phyloP scores from a whole-genome alignment of 345 rosid genomes.

The Sisymbrium altissimum region DNA sequence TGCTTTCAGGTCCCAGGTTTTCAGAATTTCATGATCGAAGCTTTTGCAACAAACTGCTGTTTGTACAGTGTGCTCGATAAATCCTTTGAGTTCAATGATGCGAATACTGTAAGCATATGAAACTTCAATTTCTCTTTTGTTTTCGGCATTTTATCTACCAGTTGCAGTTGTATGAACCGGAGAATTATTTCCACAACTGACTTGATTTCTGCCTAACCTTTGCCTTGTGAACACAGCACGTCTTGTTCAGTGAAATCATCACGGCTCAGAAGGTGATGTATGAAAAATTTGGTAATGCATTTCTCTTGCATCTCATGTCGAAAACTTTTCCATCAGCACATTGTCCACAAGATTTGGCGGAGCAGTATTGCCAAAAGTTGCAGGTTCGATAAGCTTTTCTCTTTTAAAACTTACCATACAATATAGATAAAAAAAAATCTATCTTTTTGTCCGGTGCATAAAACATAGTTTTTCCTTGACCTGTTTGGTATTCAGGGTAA shows the following conservation, averaged over 20 bases:
- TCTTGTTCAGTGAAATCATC: slow-evolving; percentile 82
- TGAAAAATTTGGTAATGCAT: slow-evolving; percentile 80
- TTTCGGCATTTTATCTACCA: neutral
- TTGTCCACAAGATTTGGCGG: slow-evolving; percentile 68
- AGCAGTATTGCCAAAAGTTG: slow-evolving; percentile 83
- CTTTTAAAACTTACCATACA: neutral
- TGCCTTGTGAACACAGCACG: slow-evolving; percentile 51
- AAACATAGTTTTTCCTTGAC: neutral
- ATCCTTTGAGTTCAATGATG: slow-evolving; percentile 85
- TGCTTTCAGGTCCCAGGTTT: slow-evolving; percentile 79
- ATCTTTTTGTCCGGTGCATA: neutral
- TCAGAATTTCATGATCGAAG: slow-evolving; percentile 62
- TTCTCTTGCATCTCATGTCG: slow-evolving; percentile 58
- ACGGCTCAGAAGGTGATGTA: slow-evolving; percentile 91
- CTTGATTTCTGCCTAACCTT: slow-evolving; percentile 9
- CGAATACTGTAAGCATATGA: slow-evolving; percentile 69
- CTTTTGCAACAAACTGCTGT: slow-evolving; percentile 79
- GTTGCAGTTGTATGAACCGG: neutral
- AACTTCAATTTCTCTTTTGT: neutral
- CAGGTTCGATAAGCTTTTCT: slow-evolving; percentile 51
- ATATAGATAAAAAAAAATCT: neutral
- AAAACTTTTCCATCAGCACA: slow-evolving; percentile 50
- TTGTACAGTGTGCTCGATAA: slow-evolving; percentile 78
- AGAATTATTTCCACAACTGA: neutral
- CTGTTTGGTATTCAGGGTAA: slow-evolving; percentile 50